Evolutionary conservation across 1,284 basidiomycete genomes (phyloP).

Genomic region (Chondrostereum purpureum): DNA sequence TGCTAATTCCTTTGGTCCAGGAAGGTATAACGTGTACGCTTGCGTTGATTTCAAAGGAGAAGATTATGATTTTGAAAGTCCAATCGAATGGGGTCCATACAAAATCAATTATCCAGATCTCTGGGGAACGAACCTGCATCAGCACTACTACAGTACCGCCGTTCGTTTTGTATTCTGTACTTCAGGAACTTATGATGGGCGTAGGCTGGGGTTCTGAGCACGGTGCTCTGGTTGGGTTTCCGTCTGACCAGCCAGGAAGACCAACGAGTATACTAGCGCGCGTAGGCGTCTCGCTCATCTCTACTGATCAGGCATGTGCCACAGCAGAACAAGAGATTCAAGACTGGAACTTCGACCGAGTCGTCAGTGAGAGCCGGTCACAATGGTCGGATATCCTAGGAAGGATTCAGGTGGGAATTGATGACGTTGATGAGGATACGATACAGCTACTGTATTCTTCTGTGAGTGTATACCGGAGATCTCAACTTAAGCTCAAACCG

Average conservation of each 20-base stretch:
- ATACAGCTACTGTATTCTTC: conserved; percentile 55
- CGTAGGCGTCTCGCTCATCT: conserved; percentile 58
- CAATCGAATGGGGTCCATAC: conserved; percentile 51
- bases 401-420: conserved; percentile 46
- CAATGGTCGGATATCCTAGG: conserved; percentile 53
- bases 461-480: conserved; percentile 21
- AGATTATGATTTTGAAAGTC: conserved; percentile 37
- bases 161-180: neutral
- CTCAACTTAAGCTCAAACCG: conserved; percentile 5
- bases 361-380: conserved; percentile 33
- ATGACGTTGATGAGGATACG: conserved; percentile 40
- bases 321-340: conserved; percentile 60
- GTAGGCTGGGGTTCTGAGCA: conserved; percentile 32
- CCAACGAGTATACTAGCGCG: conserved; percentile 43
- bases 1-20: conserved; percentile 36
- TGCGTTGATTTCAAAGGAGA: conserved; percentile 57
- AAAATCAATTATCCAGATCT: conserved; percentile 43
- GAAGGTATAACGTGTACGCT: conserved; percentile 49
- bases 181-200: neutral
- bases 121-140: conserved; percentile 37
- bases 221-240: conserved; percentile 48
- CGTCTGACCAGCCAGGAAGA: conserved; percentile 24
- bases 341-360: conserved; percentile 46
- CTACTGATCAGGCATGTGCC: conserved; percentile 48
- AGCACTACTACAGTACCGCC: conserved; percentile 40